A percentile compares a stretch with the other conserved stretches of the same genome.
These are phyloP conservation scores for Aspergillus sp. DNA, from an alignment of 2,329 filamentous ascomycete species.

Conservation along the genomic window DNA sequence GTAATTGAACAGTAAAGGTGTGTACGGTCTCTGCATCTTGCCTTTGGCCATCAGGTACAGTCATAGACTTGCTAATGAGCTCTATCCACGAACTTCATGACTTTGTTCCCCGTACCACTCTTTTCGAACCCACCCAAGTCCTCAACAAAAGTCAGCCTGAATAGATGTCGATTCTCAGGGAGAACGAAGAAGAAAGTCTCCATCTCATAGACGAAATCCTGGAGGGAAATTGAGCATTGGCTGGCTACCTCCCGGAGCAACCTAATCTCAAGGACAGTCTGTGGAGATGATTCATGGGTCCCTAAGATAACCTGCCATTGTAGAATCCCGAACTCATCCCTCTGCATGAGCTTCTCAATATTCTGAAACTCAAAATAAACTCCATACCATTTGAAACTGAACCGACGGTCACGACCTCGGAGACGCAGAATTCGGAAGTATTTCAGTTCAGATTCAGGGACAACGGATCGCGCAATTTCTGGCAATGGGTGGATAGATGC, in stretches of 20 bases:
- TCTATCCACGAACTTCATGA: slow-evolving; percentile 21
- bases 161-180: slow-evolving; percentile 12
- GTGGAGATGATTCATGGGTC: slow-evolving; percentile 2
- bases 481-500: slow-evolving; percentile 42
- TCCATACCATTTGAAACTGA: slow-evolving; percentile 46
- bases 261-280: slow-evolving; percentile 18
- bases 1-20: too few species aligned
- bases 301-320: slow-evolving; percentile 46
- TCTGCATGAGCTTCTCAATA: slow-evolving; percentile 25
- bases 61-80: background rate
- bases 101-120: slow-evolving; percentile 21
- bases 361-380: slow-evolving; percentile 40
- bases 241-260: slow-evolving; percentile 11
- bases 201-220: background rate
- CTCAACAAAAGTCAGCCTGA: slow-evolving; percentile 15
- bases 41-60: too few species aligned
- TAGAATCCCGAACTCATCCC: slow-evolving; percentile 29
- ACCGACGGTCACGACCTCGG: slow-evolving; percentile 42
- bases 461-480: background rate
- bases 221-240: background rate
- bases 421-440: slow-evolving; percentile 40
- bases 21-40: too few species aligned
- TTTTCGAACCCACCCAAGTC: slow-evolving; percentile 14
- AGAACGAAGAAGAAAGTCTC: slow-evolving; percentile 3
- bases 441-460: slow-evolving; percentile 22